Percentiles rank a stretch among this genome's conserved stretches.
phyloP scores from a whole-genome alignment of 805 yeast species.

The Isabelozyma gotoi region DNA sequence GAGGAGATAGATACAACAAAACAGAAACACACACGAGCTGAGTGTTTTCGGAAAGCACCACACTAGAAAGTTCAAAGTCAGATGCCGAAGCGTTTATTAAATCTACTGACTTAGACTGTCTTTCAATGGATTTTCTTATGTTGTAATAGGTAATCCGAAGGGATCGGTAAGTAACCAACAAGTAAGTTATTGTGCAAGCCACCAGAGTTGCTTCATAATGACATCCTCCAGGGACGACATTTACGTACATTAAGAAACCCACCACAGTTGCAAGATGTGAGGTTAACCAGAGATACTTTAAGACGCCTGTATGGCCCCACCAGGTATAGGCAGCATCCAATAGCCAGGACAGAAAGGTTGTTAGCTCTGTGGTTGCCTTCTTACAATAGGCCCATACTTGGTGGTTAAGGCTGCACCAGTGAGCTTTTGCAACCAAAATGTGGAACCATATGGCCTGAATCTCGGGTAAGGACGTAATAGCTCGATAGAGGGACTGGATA shows the following conservation, averaged over 20 bases:
- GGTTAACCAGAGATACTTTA: neutral
- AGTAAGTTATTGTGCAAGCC: slow-evolving; percentile 15
- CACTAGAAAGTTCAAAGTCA: slow-evolving; percentile 15
- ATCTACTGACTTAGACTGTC: neutral
- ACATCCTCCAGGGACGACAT: neutral
- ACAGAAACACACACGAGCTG: slow-evolving; percentile 21
- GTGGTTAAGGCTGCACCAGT: neutral
- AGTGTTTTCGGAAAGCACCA: slow-evolving; percentile 29
- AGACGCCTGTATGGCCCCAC: neutral
- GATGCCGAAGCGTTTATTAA: neutral
- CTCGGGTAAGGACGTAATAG: neutral
- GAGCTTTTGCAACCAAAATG: neutral
- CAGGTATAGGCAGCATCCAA: neutral
- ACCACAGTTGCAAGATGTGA: neutral
- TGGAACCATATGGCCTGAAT: neutral
- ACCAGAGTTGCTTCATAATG: slow-evolving; percentile 10
- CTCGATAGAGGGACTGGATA: slow-evolving; percentile 2
- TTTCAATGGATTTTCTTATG: neutral
- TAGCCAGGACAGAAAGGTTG: neutral
- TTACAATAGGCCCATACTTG: neutral
- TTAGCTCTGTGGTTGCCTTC: neutral
- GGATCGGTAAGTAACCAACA: slow-evolving; percentile 18
- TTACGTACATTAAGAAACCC: neutral
- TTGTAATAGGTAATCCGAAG: neutral
- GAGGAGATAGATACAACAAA: slow-evolving; percentile 16